A percentile compares a stretch with the other conserved stretches of the same genome.
Evolutionary conservation across 1,284 basidiomycete species (phyloP).

Genomic region (Trichosporon coremiiforme): DNA sequence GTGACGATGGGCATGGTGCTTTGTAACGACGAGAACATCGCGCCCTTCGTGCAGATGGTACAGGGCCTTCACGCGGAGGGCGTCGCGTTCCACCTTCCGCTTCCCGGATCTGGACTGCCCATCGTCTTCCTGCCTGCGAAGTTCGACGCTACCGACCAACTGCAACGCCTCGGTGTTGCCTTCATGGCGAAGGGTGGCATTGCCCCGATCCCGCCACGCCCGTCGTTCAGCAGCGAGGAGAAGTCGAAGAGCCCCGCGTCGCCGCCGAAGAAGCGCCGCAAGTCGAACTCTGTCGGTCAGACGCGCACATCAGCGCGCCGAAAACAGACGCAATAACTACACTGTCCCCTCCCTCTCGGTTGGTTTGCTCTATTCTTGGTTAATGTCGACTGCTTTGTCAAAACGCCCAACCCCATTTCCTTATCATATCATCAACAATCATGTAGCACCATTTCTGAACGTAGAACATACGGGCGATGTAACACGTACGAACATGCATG

Average conservation of each 20-base stretch:
- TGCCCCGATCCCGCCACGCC: constrained; percentile 25
- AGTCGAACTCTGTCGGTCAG: constrained; percentile 20
- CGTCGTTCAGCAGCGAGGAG: not conserved
- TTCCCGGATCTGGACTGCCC: constrained; percentile 36
- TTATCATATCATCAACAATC: not conserved
- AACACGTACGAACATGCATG: constrained; percentile 5
- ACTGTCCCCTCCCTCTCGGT: not conserved
- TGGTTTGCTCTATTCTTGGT: not conserved
- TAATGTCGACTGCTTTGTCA: not conserved
- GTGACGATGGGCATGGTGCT: constrained; percentile 55
- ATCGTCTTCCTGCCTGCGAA: constrained; percentile 54
- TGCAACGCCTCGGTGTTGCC: constrained; percentile 51
- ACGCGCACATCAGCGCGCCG: constrained; percentile 8
- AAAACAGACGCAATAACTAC: not conserved
- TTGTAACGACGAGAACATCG: constrained; percentile 47
- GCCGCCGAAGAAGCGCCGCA: constrained; percentile 24
- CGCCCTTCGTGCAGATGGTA: constrained; percentile 48
- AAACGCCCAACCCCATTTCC: not conserved
- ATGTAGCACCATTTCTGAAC: not conserved
- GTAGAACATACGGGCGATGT: not conserved
- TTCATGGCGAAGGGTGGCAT: constrained; percentile 51
- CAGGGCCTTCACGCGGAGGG: constrained; percentile 52
- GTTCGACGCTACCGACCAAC: constrained; percentile 48
- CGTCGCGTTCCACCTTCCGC: constrained; percentile 50
- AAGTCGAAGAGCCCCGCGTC: constrained; percentile 18